These are phyloP conservation scores for Lichenothelia convexa DNA, from an alignment of 495 filamentous ascomycete genomes.

Conservation along the genomic window DNA sequence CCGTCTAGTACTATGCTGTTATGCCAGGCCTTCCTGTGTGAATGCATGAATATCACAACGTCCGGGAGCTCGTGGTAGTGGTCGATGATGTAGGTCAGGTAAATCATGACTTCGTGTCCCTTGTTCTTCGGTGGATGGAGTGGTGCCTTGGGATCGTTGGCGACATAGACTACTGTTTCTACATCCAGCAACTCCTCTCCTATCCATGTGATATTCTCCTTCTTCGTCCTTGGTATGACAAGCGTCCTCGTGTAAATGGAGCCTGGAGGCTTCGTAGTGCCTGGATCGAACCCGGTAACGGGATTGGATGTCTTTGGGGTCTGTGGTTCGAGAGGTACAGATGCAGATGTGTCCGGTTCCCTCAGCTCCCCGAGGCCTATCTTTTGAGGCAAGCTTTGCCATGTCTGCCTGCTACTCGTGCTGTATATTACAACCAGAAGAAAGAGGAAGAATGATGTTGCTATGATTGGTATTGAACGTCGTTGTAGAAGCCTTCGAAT, in stretches of 20 bases:
- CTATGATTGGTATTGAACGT: neutral
- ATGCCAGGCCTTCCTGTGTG: constrained; percentile 49
- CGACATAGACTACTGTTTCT: constrained; percentile 43
- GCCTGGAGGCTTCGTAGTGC: constrained; percentile 10
- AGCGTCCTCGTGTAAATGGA: constrained; percentile 28
- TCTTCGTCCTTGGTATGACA: constrained; percentile 36
- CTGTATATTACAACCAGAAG: neutral
- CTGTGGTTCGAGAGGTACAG: too few species aligned
- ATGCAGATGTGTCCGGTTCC: neutral
- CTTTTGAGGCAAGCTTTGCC: constrained; percentile 10
- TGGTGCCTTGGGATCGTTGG: constrained; percentile 38
- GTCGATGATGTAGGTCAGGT: constrained; percentile 54
- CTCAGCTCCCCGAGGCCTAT: constrained; percentile 9
- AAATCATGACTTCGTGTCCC: constrained; percentile 61
- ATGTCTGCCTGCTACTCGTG: constrained; percentile 4
- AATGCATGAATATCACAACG: constrained; percentile 50
- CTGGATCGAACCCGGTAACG: neutral
- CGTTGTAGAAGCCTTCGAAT: neutral
- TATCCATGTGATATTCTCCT: constrained; percentile 46
- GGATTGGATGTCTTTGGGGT: neutral
- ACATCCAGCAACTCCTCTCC: constrained; percentile 35
- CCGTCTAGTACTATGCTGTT: constrained; percentile 31
- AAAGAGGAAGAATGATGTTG: neutral
- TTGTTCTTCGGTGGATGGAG: constrained; percentile 54
- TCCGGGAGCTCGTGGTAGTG: constrained; percentile 52